These are phyloP conservation scores for Limonomyces culmigenus DNA, from an alignment of 1,284 basidiomycete genomes.

Conservation along the genomic window DNA sequence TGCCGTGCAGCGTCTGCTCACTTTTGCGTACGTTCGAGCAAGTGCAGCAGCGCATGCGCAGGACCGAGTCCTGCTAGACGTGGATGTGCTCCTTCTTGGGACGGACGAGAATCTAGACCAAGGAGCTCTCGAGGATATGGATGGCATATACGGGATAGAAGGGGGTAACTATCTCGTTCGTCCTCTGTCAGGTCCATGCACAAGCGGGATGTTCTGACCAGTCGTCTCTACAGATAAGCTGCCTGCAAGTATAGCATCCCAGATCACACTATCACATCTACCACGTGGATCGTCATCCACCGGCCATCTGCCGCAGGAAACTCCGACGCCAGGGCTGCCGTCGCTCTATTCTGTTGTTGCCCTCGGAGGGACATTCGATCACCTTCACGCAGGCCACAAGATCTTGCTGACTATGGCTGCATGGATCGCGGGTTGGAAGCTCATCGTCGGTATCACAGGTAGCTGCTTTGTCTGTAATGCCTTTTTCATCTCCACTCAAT, in stretches of 20 bases:
- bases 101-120: constrained; percentile 23
- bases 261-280: too few relatives aligned
- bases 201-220: too few relatives aligned
- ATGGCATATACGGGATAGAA: constrained; percentile 10
- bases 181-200: too few relatives aligned
- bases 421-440: constrained; percentile 60
- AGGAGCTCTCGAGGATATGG: constrained; percentile 14
- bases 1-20: constrained; percentile 46
- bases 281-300: too few relatives aligned
- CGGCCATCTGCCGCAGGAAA: too few relatives aligned
- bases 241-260: not conserved
- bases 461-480: constrained; percentile 6
- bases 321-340: too few relatives aligned
- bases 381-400: constrained; percentile 95
- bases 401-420: constrained; percentile 87
- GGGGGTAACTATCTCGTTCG: constrained; percentile 9
- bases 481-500: constrained; percentile 3
- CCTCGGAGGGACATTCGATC: constrained; percentile 84
- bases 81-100: constrained; percentile 48
- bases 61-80: constrained; percentile 47
- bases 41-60: constrained; percentile 49
- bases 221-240: not conserved
- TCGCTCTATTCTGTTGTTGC: constrained; percentile 29
- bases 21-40: constrained; percentile 60
- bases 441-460: constrained; percentile 87